Evolutionary conservation across 371 early-diverging fungal genomes (phyloP).

Genomic region (Apophysomyces elegans): DNA sequence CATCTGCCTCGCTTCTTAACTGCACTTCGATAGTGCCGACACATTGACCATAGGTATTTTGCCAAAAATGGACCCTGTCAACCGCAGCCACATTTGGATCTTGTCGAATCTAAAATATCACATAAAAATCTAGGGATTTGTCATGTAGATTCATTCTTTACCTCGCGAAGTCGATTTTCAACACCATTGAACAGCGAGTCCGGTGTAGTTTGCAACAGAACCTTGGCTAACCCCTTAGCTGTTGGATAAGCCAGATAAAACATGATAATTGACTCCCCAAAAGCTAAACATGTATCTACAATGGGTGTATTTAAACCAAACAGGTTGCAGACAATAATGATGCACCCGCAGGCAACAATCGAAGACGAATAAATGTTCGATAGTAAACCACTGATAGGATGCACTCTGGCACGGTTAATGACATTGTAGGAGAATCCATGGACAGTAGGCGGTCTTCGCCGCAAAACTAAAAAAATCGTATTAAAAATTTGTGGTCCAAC

Average conservation of each 20-base stretch:
- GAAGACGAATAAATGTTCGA: slow-evolving; percentile 44
- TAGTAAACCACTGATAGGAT: slow-evolving; percentile 32
- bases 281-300: slow-evolving; percentile 58
- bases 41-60: slow-evolving; percentile 63
- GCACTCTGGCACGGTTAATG: slow-evolving; percentile 43
- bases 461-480: slow-evolving; percentile 25
- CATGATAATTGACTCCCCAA: slow-evolving; percentile 59
- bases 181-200: slow-evolving; percentile 37
- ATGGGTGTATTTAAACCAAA: slow-evolving; percentile 33
- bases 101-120: slow-evolving; percentile 36
- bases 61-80: slow-evolving; percentile 66
- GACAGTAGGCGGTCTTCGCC: slow-evolving; percentile 42
- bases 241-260: slow-evolving; percentile 52
- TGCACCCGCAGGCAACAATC: slow-evolving; percentile 35
- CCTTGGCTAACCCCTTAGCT: slow-evolving; percentile 42
- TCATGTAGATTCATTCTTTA: slow-evolving; percentile 15
- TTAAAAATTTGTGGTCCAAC: not conserved
- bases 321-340: slow-evolving; percentile 28
- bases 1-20: slow-evolving; percentile 57
- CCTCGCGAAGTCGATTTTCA: slow-evolving; percentile 45
- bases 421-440: slow-evolving; percentile 55
- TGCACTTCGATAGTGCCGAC: slow-evolving; percentile 61
- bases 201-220: slow-evolving; percentile 50
- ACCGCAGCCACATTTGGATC: slow-evolving; percentile 54
- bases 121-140: slow-evolving; percentile 6